phyloP scores from a whole-genome alignment of 2,329 filamentous ascomycete genomes.

The Ophiosphaerella korrae region DNA sequence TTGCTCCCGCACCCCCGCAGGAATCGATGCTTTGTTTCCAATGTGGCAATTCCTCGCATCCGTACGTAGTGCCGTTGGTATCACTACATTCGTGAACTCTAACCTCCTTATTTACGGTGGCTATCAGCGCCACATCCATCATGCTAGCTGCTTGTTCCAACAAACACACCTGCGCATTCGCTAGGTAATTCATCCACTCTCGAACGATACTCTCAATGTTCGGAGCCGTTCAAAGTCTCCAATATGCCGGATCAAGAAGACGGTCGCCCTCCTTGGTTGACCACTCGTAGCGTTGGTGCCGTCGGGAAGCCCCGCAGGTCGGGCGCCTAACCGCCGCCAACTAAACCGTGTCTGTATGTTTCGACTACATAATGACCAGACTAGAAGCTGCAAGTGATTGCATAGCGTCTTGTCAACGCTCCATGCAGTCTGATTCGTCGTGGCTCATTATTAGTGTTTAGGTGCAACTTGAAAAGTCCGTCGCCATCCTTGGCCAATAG shows the following conservation, averaged over 20 bases:
- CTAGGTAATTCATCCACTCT: not conserved
- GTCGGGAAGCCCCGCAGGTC: constrained; percentile 30
- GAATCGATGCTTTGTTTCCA: too few relatives aligned
- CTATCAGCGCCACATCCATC: too few relatives aligned
- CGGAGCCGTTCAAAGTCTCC: constrained; percentile 3
- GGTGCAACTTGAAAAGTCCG: not conserved
- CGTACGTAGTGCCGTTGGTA: too few relatives aligned
- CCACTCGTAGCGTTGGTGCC: constrained; percentile 7
- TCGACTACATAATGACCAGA: constrained; percentile 17
- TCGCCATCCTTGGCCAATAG: too few relatives aligned
- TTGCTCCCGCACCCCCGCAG: too few relatives aligned
- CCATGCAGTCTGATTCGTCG: not conserved
- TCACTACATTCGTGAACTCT: too few relatives aligned
- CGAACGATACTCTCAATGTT: not conserved
- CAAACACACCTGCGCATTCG: too few relatives aligned
- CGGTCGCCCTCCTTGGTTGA: too few relatives aligned
- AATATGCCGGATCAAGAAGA: constrained; percentile 2
- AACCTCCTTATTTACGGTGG: too few relatives aligned
- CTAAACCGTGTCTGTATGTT: constrained; percentile 1
- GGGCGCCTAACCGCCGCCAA: constrained; percentile 16
- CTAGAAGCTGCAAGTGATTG: constrained; percentile 24
- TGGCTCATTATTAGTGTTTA: constrained; percentile 9
- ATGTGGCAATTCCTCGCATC: too few relatives aligned
- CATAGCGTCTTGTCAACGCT: constrained; percentile 12
- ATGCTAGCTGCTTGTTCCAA: too few relatives aligned